A percentile compares a stretch with the other conserved stretches of the same genome.
These are phyloP conservation scores for Vitrella brassicaformis DNA, from an alignment of 73 alveolate genomes.

Conservation along the genomic window DNA sequence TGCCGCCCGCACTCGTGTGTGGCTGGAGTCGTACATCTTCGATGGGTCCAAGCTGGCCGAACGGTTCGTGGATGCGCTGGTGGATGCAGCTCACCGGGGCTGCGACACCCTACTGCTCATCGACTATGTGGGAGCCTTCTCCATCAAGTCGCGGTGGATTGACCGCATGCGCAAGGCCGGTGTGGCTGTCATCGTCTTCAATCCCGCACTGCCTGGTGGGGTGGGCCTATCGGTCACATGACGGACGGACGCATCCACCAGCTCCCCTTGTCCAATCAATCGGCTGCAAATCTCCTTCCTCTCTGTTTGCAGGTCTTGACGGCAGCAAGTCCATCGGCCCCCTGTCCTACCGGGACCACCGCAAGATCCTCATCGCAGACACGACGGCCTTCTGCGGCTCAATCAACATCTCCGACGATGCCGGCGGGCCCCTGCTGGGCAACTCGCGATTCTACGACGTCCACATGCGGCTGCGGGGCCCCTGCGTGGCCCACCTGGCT, in stretches of 20 bases:
- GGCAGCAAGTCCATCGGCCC: too few relatives aligned
- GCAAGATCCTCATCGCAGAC: background rate
- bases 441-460: background rate
- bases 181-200: background rate
- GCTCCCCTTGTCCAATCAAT: background rate
- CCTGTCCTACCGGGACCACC: background rate
- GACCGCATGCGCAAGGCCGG: background rate
- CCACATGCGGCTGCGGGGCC: background rate
- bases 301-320: background rate
- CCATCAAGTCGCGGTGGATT: background rate
- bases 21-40: background rate
- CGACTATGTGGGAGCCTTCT: background rate
- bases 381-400: background rate
- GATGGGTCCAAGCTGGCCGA: background rate
- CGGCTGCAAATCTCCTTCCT: background rate
- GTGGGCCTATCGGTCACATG: background rate
- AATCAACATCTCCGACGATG: background rate
- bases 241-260: background rate
- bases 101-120: background rate
- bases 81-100: background rate
- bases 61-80: background rate
- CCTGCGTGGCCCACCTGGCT: background rate
- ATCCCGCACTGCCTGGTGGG: background rate
- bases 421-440: background rate
- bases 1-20: background rate